A percentile compares a stretch with the other conserved stretches of the same genome.
These are phyloP conservation scores for Coprinopsis sp. DNA, from an alignment of 768 basidiomycete species.

Conservation along the genomic window DNA sequence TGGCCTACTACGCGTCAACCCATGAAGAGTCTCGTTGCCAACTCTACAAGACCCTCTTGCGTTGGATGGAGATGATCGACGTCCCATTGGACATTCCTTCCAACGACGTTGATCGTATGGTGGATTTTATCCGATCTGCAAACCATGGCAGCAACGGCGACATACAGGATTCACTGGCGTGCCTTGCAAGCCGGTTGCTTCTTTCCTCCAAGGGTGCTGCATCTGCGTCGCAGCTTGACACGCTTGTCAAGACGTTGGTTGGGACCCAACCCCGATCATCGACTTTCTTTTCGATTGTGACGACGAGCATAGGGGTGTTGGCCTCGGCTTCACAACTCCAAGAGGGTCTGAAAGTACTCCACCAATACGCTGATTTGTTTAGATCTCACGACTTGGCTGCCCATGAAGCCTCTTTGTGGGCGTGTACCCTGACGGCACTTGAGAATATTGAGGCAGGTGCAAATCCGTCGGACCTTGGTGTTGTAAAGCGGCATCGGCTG, in stretches of 20 bases:
- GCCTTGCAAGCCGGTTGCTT: neutral
- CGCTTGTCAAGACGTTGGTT: neutral
- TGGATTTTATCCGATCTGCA: neutral
- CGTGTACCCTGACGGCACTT: constrained; percentile 43
- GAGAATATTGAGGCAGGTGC: constrained; percentile 29
- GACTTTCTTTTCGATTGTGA: constrained; percentile 20
- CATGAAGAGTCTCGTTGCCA: neutral
- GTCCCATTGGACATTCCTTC: neutral
- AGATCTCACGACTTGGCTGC: constrained; percentile 29
- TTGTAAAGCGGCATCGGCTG: constrained; percentile 28
- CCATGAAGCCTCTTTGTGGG: constrained; percentile 50
- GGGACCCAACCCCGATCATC: neutral
- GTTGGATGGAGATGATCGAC: neutral
- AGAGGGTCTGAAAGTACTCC: constrained; percentile 15
- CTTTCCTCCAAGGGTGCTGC: neutral
- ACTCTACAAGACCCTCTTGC: neutral
- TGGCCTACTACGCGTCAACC: neutral
- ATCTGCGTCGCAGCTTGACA: neutral
- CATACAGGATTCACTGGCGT: neutral
- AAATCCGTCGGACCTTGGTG: constrained; percentile 12
- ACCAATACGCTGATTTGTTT: constrained; percentile 26
- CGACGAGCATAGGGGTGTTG: constrained; percentile 17
- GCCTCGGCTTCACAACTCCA: constrained; percentile 9
- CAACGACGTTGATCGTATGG: neutral
- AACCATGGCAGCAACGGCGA: neutral